Evolutionary conservation across 2,329 filamentous ascomycete genomes (phyloP).

Genomic region (Scedosporium dehoogii): DNA sequence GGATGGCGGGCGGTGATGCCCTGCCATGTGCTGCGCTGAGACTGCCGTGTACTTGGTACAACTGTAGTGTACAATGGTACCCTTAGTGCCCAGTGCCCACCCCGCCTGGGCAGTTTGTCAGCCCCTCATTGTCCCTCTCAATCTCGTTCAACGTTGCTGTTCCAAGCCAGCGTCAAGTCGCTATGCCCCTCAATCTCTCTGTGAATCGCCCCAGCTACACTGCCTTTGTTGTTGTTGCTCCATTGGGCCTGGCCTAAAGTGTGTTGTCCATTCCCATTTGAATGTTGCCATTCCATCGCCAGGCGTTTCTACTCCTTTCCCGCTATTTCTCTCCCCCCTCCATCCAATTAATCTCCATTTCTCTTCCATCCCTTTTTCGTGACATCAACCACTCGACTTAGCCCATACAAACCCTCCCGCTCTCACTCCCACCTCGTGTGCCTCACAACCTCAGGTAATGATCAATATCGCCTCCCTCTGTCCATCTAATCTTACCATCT

Average conservation of each 20-base stretch:
- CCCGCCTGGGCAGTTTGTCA: background rate
- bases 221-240: background rate
- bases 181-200: background rate
- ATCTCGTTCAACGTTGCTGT: too few species aligned
- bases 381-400: slow-evolving; percentile 10
- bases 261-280: slow-evolving; percentile 1
- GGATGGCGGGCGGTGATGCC: too few species aligned
- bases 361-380: slow-evolving; percentile 11
- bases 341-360: slow-evolving; percentile 3
- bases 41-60: too few species aligned
- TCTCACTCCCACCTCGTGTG: background rate
- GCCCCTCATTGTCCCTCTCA: background rate
- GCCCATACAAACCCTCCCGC: background rate
- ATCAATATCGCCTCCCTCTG: too few species aligned
- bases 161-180: too few species aligned
- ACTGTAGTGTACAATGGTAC: too few species aligned
- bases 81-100: too few species aligned
- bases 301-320: slow-evolving; percentile 15
- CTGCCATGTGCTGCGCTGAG: too few species aligned
- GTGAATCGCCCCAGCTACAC: background rate
- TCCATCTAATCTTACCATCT: too few species aligned
- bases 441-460: background rate
- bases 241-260: background rate
- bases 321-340: slow-evolving; percentile 15
- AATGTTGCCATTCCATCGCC: slow-evolving; percentile 6